Evolutionary conservation across 202 grass and related monocot species (phyloP), one percentile per base, ranked within the genome.

Genomic region (Saccharum hybrid): DNA sequence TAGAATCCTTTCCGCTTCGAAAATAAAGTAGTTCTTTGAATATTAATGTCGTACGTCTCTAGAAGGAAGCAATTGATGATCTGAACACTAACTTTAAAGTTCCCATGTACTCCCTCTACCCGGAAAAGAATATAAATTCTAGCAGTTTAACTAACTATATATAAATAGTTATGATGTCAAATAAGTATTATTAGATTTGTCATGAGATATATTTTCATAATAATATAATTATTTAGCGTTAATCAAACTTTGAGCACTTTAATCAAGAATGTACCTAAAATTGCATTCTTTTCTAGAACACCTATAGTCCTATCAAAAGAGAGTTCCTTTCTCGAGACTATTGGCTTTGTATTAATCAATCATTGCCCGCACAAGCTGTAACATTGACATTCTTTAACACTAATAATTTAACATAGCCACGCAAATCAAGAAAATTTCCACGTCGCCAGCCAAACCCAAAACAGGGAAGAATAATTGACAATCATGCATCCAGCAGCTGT

Each of bases 401-500:
- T 15, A 5, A 48, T 3, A 71, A 4, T 8, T 30, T 18, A 72
- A 49, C 28, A 15, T 33, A 18, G 43, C 43, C 70, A 31, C 11
- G 70, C 70, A 49, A 72, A 73, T 31, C 7, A 73, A 33, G 7
- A 51, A 51, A 18, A 19, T 19, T 10, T 72, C 23, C 41, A 49
- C 68, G 41, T 30, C 41, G 6, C 70, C 70, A 72, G 49, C 43
- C 70, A 73, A 33, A 33, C 70, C 16, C 23, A 51, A 48, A 48
- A 51, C 7, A 5, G 26, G 28, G 7, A 19, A 6, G 14, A 73
- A 73, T 73, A 18, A 72, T 72, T 51, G 43, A 2, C 30, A 52
- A 73, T 73, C 71, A 73, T 73, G 71, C 45, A 52, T 34, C 11
- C 15, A 52, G 45, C 26, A 73, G 14, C 45, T 45, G 69, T 18